These are phyloP conservation scores for Trichophyton rubrum DNA, from an alignment of 2,329 filamentous ascomycete species.

Conservation along the genomic window DNA sequence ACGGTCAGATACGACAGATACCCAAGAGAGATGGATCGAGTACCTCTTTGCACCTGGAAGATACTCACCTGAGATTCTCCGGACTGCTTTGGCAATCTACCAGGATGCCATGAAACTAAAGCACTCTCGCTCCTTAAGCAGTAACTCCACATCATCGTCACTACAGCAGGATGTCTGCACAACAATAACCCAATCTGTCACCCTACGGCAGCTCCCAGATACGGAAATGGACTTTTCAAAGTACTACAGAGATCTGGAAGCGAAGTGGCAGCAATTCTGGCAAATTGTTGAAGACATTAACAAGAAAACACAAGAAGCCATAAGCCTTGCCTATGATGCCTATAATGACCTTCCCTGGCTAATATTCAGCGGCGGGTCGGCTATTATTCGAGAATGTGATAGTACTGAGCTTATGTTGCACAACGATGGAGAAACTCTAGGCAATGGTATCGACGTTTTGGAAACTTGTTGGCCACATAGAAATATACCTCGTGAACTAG, in stretches of 20 bases:
- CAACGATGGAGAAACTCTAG: slow-evolving; percentile 43
- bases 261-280: slow-evolving; percentile 84
- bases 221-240: slow-evolving; percentile 60
- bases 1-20: slow-evolving; percentile 53
- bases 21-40: slow-evolving; percentile 73
- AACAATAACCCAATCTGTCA: slow-evolving; percentile 56
- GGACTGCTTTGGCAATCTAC: slow-evolving; percentile 73
- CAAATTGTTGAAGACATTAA: slow-evolving; percentile 75
- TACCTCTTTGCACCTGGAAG: slow-evolving; percentile 72
- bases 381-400: slow-evolving; percentile 68
- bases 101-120: slow-evolving; percentile 47
- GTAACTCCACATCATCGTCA: slow-evolving; percentile 37
- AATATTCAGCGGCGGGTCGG: slow-evolving; percentile 67
- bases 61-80: slow-evolving; percentile 66
- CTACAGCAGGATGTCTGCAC: slow-evolving; percentile 66
- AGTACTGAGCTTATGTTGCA: slow-evolving; percentile 61
- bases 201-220: slow-evolving; percentile 48
- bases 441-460: slow-evolving; percentile 27
- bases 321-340: slow-evolving; percentile 64
- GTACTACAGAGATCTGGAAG: slow-evolving; percentile 60
- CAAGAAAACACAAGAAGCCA: slow-evolving; percentile 67
- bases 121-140: slow-evolving; percentile 13
- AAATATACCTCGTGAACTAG: slow-evolving; percentile 35
- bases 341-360: slow-evolving; percentile 66
- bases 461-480: slow-evolving; percentile 34